phyloP scores from a whole-genome alignment of 2,329 filamentous ascomycete species.

The Trichoderma lentiforme region DNA sequence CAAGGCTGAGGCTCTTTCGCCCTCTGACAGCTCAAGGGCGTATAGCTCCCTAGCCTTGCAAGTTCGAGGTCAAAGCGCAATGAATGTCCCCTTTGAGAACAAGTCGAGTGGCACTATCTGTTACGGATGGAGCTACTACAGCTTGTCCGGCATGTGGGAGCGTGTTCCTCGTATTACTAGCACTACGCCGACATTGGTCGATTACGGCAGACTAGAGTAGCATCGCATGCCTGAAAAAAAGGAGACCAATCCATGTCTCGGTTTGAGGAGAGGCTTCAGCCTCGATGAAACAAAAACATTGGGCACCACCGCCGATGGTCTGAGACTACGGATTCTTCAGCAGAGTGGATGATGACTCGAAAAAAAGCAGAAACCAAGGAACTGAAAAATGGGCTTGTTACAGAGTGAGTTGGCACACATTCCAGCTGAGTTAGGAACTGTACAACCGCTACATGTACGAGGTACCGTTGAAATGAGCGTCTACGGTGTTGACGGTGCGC shows the following conservation, averaged over 20 bases:
- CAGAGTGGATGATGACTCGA: not conserved
- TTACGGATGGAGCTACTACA: not conserved
- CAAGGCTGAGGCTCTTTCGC: not conserved
- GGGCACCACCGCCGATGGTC: not conserved
- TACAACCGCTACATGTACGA: not conserved
- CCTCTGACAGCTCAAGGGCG: not conserved
- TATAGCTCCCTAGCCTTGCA: not conserved
- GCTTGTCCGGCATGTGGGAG: not conserved
- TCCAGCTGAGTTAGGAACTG: not conserved
- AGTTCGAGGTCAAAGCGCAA: not conserved
- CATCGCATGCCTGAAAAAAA: slow-evolving; percentile 10
- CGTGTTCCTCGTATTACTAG: slow-evolving; percentile 2
- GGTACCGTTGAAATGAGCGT: not conserved
- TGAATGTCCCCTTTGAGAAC: not conserved
- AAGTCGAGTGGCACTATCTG: not conserved
- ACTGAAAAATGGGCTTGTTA: not conserved
- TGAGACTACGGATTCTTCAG: not conserved
- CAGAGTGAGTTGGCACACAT: slow-evolving; percentile 1
- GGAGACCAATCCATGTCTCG: slow-evolving; percentile 14
- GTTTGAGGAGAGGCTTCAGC: not conserved
- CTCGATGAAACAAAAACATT: slow-evolving; percentile 4
- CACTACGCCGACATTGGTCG: not conserved
- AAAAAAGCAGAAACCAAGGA: not conserved
- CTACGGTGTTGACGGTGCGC: slow-evolving; percentile 12
- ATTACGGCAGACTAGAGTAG: slow-evolving; percentile 14